These are phyloP conservation scores for Diaporthe longicolla DNA, from an alignment of 2,329 filamentous ascomycete species.

Conservation along the genomic window DNA sequence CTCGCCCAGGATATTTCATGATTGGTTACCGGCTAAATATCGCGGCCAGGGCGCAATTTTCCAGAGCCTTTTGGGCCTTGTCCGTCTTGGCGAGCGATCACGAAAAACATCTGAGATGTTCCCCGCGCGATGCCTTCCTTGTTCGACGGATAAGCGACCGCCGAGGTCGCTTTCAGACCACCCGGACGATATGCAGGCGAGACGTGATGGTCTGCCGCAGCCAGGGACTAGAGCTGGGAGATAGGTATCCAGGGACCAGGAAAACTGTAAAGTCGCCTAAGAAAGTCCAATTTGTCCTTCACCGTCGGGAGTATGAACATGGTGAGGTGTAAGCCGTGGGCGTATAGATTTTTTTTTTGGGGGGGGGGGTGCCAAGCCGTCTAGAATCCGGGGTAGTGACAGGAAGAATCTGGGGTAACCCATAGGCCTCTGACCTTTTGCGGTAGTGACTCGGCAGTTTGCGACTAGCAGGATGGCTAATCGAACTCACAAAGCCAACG, in stretches of 20 bases:
- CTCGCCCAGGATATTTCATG: constrained; percentile 5
- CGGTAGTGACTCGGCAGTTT: constrained; percentile 11
- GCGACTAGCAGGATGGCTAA: no score
- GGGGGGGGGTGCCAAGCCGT: constrained; percentile 1
- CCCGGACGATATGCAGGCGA: constrained; percentile 20
- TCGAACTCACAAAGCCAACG: no score
- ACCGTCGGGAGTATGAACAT: constrained; percentile 6
- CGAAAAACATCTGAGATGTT: constrained; percentile 22
- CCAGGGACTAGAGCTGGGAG: neutral
- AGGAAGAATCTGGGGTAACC: constrained; percentile 6
- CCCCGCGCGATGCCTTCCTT: constrained; percentile 21
- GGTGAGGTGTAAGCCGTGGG: constrained; percentile 8
- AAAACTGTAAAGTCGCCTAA: neutral
- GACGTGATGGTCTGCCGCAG: neutral
- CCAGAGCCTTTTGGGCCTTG: constrained; percentile 11
- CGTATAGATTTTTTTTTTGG: neutral
- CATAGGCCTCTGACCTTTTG: neutral
- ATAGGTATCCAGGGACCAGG: neutral
- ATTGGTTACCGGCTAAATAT: constrained; percentile 25
- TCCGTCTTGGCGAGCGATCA: constrained; percentile 5
- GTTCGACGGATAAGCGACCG: neutral
- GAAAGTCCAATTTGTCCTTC: neutral
- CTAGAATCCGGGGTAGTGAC: constrained; percentile 24
- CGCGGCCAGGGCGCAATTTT: constrained; percentile 12
- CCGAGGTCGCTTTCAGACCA: constrained; percentile 11